phyloP scores from a whole-genome alignment of 805 yeast species.

The Dipodascopsis uninucleata region DNA sequence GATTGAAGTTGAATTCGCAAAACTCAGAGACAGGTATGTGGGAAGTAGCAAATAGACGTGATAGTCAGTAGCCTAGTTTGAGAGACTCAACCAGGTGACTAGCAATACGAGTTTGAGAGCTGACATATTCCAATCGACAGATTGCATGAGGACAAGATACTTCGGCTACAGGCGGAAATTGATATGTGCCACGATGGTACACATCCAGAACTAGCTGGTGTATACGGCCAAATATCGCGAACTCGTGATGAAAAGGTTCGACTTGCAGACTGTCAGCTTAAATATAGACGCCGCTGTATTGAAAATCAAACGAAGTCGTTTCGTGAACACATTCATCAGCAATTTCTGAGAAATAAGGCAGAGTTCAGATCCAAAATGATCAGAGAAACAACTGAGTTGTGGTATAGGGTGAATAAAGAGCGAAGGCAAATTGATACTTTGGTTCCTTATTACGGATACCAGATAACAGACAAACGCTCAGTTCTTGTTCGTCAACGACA shows the following conservation, averaged over 20 bases:
- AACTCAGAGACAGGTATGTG: constrained; percentile 60
- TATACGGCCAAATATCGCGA: constrained; percentile 48
- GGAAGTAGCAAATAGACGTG: too few relatives aligned
- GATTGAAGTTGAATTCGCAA: constrained; percentile 84
- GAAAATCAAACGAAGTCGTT: constrained; percentile 76
- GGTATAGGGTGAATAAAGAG: constrained; percentile 91
- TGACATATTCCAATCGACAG: neutral
- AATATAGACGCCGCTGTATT: constrained; percentile 71
- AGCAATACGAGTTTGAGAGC: too few relatives aligned
- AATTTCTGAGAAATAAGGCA: constrained; percentile 49
- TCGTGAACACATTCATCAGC: constrained; percentile 76
- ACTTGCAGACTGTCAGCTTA: constrained; percentile 48
- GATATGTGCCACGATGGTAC: constrained; percentile 83
- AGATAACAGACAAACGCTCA: constrained; percentile 42
- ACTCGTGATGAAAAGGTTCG: constrained; percentile 67
- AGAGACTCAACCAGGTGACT: too few relatives aligned
- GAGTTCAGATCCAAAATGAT: constrained; percentile 66
- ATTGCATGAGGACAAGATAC: constrained; percentile 73
- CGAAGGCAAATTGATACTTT: constrained; percentile 73
- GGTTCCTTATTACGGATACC: constrained; percentile 45
- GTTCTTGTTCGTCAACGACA: constrained; percentile 64
- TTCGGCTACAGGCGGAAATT: constrained; percentile 73
- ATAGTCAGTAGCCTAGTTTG: too few relatives aligned
- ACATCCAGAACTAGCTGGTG: constrained; percentile 75
- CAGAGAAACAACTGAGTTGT: constrained; percentile 68